These are phyloP conservation scores for Waitea zeae DNA, from an alignment of 1,284 basidiomycete species.

Conservation along the genomic window DNA sequence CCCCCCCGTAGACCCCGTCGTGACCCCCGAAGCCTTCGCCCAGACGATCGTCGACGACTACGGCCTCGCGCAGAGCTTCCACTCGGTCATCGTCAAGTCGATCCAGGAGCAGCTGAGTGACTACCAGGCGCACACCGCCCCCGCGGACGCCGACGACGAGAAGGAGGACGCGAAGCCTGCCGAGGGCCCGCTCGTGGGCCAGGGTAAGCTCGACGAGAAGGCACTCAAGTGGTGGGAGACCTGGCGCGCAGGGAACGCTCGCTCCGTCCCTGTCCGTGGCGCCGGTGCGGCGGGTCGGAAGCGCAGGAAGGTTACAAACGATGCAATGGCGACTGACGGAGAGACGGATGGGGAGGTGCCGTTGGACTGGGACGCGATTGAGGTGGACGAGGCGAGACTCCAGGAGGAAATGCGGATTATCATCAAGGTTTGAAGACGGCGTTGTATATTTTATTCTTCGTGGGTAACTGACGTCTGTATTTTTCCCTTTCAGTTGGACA, in stretches of 20 bases:
- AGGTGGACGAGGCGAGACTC: constrained; percentile 37
- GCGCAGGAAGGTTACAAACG: constrained; percentile 14
- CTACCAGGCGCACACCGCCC: constrained; percentile 46
- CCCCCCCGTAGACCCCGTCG: constrained; percentile 68
- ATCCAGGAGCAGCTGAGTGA: constrained; percentile 83
- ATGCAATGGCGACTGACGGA: constrained; percentile 8
- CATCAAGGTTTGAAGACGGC: constrained; percentile 61
- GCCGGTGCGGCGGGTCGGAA: constrained; percentile 17
- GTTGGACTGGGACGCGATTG: constrained; percentile 23
- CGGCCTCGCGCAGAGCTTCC: constrained; percentile 54
- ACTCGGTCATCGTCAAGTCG: constrained; percentile 58
- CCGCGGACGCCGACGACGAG: constrained; percentile 14
- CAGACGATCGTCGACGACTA: constrained; percentile 89
- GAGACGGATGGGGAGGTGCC: constrained; percentile 15
- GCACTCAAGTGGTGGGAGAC: constrained; percentile 49
- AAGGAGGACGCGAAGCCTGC: constrained; percentile 6
- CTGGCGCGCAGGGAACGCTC: constrained; percentile 36
- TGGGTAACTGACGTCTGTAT: background rate
- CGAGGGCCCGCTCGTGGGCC: constrained; percentile 10
- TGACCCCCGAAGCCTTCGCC: constrained; percentile 84
- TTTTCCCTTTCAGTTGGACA: constrained; percentile 57
- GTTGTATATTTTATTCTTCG: too few species aligned
- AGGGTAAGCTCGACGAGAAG: constrained; percentile 32
- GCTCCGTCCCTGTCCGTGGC: too few species aligned
- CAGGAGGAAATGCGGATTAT: constrained; percentile 80